These are phyloP conservation scores for Colletotrichum sp. DNA, from an alignment of 2,329 filamentous ascomycete genomes.

Conservation along the genomic window DNA sequence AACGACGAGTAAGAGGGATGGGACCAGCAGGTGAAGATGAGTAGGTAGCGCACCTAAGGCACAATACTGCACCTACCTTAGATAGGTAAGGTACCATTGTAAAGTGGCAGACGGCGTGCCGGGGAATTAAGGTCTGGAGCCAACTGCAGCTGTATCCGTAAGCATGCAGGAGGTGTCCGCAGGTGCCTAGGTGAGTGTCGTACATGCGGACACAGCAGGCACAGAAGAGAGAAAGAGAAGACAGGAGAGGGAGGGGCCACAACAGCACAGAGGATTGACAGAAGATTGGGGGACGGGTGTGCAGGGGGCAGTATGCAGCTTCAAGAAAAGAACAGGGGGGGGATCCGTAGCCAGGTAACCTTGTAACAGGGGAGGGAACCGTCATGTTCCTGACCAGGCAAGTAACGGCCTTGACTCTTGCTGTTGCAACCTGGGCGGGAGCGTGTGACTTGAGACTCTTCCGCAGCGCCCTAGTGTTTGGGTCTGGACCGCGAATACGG, in stretches of 20 bases:
- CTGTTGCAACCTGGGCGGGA: not conserved
- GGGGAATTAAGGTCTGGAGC: slow-evolving; percentile 4
- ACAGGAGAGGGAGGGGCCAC: not conserved
- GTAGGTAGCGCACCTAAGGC: not conserved
- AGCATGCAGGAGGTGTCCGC: not conserved
- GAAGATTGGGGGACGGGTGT: not conserved
- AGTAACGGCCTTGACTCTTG: slow-evolving; percentile 1
- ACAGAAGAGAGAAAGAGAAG: not conserved
- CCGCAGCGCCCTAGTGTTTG: not conserved
- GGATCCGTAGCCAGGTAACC: not conserved
- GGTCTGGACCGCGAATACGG: not conserved
- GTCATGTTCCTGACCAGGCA: not conserved
- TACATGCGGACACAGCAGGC: not conserved
- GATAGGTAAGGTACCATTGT: not conserved
- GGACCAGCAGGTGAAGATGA: not conserved
- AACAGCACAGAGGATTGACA: not conserved
- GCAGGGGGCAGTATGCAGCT: slow-evolving; percentile 14
- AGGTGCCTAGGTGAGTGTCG: not conserved
- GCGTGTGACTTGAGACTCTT: not conserved
- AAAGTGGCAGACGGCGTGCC: not conserved
- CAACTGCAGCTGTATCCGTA: not conserved
- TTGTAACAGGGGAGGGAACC: not conserved
- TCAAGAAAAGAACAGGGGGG: not conserved
- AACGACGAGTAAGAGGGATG: not conserved
- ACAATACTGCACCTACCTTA: not conserved